phyloP scores from a whole-genome alignment of 2,329 filamentous ascomycete species.

The Fusarium nelsonii region DNA sequence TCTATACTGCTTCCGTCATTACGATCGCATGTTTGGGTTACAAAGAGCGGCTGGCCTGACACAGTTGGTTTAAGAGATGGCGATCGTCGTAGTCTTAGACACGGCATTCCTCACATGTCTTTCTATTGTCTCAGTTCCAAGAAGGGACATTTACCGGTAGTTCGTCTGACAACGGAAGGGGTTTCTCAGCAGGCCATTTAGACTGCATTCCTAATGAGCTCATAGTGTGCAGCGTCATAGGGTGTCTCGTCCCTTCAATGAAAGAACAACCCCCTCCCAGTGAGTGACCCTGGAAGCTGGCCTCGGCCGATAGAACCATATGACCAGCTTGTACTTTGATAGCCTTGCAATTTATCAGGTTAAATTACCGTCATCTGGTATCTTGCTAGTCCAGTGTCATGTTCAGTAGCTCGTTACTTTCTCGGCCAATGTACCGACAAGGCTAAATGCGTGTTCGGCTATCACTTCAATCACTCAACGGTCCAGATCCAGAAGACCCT shows the following conservation, averaged over 20 bases:
- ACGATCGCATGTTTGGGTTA: not conserved
- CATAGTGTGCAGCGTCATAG: not conserved
- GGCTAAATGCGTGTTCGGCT: not conserved
- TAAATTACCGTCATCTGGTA: constrained; percentile 1
- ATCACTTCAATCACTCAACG: not conserved
- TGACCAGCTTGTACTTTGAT: not conserved
- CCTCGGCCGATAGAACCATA: not conserved
- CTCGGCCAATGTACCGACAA: not conserved
- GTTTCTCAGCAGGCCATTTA: not conserved
- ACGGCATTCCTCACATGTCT: constrained; percentile 13
- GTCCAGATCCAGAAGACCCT: not conserved
- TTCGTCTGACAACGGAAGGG: constrained; percentile 5
- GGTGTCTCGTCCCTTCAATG: not conserved
- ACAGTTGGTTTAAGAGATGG: constrained; percentile 2
- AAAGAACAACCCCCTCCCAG: not conserved
- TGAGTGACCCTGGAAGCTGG: not conserved
- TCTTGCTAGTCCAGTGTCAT: not conserved
- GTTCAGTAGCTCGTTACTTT: not conserved
- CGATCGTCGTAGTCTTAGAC: constrained; percentile 13
- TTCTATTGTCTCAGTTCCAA: constrained; percentile 18
- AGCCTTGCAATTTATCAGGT: not conserved
- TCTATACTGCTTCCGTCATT: constrained; percentile 1
- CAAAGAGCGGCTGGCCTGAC: constrained; percentile 17
- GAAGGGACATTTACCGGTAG: not conserved
- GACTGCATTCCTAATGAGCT: constrained; percentile 4